Evolutionary conservation across 495 filamentous ascomycete species (phyloP).

Genomic region (Friedmanniomyces endolithicus): DNA sequence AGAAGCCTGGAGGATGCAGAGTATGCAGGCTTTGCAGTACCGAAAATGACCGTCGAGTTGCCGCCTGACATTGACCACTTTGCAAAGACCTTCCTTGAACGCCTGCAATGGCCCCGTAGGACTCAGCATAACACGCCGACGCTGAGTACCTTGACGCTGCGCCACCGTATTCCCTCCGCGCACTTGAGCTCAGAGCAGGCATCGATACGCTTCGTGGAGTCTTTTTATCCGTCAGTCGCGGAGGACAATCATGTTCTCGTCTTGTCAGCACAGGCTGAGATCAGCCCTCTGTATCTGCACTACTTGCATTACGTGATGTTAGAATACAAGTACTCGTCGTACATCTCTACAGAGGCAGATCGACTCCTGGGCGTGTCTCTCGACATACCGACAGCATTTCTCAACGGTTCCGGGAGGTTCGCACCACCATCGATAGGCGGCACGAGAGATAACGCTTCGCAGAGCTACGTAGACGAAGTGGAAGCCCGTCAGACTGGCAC

Average conservation of each 20-base stretch:
- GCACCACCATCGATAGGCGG: conserved; percentile 34
- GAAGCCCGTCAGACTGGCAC: conserved; percentile 21
- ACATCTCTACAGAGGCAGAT: conserved; percentile 27
- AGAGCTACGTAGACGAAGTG: conserved; percentile 5
- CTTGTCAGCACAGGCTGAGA: conserved; percentile 60
- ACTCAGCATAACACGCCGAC: conserved; percentile 14
- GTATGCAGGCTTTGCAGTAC: conserved; percentile 49
- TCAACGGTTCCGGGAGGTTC: conserved; percentile 45
- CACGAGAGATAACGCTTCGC: conserved; percentile 14
- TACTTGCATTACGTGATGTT: conserved; percentile 66
- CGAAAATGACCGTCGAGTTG: conserved; percentile 69
- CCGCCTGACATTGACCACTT: conserved; percentile 50
- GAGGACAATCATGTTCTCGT: conserved; percentile 57
- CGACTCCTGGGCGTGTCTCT: conserved; percentile 63
- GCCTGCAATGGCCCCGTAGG: conserved; percentile 51
- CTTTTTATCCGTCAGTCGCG: conserved; percentile 60
- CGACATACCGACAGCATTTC: conserved; percentile 51
- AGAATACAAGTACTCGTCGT: conserved; percentile 57
- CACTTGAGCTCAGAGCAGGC: conserved; percentile 47
- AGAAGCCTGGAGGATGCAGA: conserved; percentile 61
- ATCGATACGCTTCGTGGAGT: conserved; percentile 60
- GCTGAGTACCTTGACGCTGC: conserved; percentile 45
- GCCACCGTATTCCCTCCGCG: conserved; percentile 51
- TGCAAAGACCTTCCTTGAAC: conserved; percentile 46
- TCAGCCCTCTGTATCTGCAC: conserved; percentile 65